Percentiles rank a stretch among this genome's conserved stretches.
phyloP scores from a whole-genome alignment of 164 flowering plant genomes.

The Piper longum region DNA sequence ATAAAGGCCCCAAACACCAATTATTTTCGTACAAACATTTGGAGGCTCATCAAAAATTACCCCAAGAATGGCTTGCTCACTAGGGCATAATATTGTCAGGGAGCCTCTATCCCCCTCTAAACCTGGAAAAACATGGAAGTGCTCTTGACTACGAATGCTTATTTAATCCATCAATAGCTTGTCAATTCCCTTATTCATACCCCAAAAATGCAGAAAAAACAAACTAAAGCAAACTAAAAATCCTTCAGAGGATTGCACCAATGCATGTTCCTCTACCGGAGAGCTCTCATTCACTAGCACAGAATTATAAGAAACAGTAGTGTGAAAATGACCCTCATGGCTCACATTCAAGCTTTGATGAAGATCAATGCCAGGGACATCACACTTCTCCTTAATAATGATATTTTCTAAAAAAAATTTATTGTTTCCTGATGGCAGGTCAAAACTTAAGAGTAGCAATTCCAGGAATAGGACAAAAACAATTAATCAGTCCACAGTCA shows the following conservation, averaged over 20 bases:
- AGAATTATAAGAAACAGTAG: constrained; percentile 13
- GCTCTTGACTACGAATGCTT: constrained; percentile 51
- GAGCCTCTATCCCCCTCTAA: constrained; percentile 87
- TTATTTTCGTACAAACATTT: background rate
- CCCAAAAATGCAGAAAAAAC: constrained; percentile 82
- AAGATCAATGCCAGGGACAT: constrained; percentile 5
- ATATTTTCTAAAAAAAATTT: constrained; percentile 8
- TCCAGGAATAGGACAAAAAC: constrained; percentile 78
- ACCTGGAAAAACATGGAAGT: constrained; percentile 55
- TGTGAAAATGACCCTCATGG: constrained; percentile 11
- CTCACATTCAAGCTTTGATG: constrained; percentile 16
- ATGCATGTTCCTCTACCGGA: constrained; percentile 20
- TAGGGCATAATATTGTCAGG: constrained; percentile 71
- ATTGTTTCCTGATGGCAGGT: constrained; percentile 31
- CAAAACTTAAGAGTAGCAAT: constrained; percentile 64
- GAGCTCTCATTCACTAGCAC: constrained; percentile 10
- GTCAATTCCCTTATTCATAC: constrained; percentile 62
- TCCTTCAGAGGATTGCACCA: constrained; percentile 33
- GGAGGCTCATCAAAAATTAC: constrained; percentile 23
- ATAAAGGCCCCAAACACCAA: background rate
- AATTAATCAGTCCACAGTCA: constrained; percentile 35
- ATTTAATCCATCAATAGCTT: constrained; percentile 55
- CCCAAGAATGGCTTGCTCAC: constrained; percentile 53
- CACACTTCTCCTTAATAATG: constrained; percentile 11
- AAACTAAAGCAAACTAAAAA: constrained; percentile 54